These are phyloP conservation scores for Syzygium aqueum DNA, from an alignment of 345 rosid species.

Conservation along the genomic window DNA sequence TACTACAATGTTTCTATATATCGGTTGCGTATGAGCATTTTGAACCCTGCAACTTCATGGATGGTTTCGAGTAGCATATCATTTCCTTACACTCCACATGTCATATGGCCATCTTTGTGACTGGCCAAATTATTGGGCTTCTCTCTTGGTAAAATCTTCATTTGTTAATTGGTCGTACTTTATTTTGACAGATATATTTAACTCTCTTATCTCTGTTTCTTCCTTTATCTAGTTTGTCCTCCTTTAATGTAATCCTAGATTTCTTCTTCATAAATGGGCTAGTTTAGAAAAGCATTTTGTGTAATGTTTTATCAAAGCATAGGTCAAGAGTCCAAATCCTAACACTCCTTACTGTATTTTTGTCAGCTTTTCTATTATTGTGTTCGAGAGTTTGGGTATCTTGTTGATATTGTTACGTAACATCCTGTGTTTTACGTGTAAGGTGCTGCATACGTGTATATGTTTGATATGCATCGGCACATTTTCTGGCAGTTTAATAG, in stretches of 20 bases:
- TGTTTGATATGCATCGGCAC: background rate
- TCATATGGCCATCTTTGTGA: background rate
- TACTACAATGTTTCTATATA: background rate
- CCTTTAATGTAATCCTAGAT: background rate
- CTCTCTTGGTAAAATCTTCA: background rate
- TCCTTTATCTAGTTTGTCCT: background rate
- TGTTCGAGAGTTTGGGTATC: background rate
- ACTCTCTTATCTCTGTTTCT: background rate
- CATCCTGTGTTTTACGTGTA: background rate
- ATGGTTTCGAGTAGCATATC: background rate
- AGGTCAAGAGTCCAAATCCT: background rate
- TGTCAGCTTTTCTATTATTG: background rate
- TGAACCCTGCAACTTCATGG: background rate
- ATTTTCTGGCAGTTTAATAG: background rate
- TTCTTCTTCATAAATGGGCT: background rate
- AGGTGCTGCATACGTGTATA: background rate
- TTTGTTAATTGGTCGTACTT: background rate
- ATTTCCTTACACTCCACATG: background rate
- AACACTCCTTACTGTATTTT: background rate
- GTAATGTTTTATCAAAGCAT: background rate
- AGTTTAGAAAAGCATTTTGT: background rate
- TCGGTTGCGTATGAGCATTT: background rate
- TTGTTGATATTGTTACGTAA: no score
- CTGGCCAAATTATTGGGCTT: background rate
- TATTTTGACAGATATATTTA: background rate